Evolutionary conservation across 2,329 filamentous ascomycete species (phyloP).

Genomic region (Aotearoamyces nothofagi): DNA sequence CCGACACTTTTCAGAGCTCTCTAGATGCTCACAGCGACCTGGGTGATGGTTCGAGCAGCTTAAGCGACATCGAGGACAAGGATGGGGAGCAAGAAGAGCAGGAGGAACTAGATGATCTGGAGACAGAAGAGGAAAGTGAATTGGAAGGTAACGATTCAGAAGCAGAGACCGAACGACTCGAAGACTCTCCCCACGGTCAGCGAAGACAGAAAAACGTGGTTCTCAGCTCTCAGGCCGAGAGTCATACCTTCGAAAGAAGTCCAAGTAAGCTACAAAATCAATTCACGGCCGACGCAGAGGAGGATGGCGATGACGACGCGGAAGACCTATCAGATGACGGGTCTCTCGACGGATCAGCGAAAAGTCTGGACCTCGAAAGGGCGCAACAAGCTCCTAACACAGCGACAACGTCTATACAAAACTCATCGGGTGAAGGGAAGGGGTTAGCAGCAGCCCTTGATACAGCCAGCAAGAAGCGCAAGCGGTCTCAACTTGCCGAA

Average conservation of each 20-base stretch:
- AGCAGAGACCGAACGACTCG: constrained; percentile 86
- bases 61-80: constrained; percentile 82
- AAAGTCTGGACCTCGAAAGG: constrained; percentile 24
- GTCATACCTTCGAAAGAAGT: constrained; percentile 44
- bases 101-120: constrained; percentile 40
- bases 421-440: constrained; percentile 14
- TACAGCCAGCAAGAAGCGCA: constrained; percentile 21
- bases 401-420: constrained; percentile 21
- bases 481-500: constrained; percentile 19
- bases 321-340: constrained; percentile 5
- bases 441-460: constrained; percentile 10
- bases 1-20: constrained; percentile 8
- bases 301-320: constrained; percentile 20
- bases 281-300: constrained; percentile 26
- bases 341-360: constrained; percentile 18
- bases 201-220: constrained; percentile 44
- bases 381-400: constrained; percentile 14
- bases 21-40: constrained; percentile 18
- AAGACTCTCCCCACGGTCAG: constrained; percentile 64
- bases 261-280: constrained; percentile 63
- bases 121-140: constrained; percentile 24
- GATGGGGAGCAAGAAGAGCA: constrained; percentile 49
- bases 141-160: constrained; percentile 57
- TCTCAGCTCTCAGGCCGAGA: constrained; percentile 37
- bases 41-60: constrained; percentile 71